phyloP scores from a whole-genome alignment of 805 yeast genomes.

The Candida jianshihensis region DNA sequence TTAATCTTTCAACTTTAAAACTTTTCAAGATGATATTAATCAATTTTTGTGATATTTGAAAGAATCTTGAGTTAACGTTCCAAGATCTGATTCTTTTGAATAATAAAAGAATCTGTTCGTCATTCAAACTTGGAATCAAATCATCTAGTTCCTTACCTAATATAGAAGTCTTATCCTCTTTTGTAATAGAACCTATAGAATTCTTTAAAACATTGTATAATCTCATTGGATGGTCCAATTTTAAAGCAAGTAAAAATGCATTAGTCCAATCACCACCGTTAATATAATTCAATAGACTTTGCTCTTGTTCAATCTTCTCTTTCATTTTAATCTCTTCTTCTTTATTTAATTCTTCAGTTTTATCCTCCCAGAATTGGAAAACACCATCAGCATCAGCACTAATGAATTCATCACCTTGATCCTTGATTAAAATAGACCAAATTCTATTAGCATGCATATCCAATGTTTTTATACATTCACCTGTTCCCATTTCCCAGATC shows the following conservation, averaged over 20 bases:
- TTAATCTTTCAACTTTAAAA: slow-evolving; percentile 48
- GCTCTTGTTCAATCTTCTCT: slow-evolving; percentile 76
- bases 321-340: slow-evolving; percentile 45
- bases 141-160: slow-evolving; percentile 50
- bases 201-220: slow-evolving; percentile 69
- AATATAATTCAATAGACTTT: slow-evolving; percentile 70
- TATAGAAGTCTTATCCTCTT: slow-evolving; percentile 34
- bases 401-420: slow-evolving; percentile 63
- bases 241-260: slow-evolving; percentile 81
- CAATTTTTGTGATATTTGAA: slow-evolving; percentile 73
- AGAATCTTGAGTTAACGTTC: slow-evolving; percentile 85
- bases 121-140: slow-evolving; percentile 48
- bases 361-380: slow-evolving; percentile 82
- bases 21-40: slow-evolving; percentile 56
- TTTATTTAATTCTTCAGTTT: slow-evolving; percentile 64
- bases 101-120: slow-evolving; percentile 52
- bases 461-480: slow-evolving; percentile 76
- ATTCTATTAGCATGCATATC: slow-evolving; percentile 94
- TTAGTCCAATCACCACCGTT: slow-evolving; percentile 73
- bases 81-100: slow-evolving; percentile 84
- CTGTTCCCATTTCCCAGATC: slow-evolving; percentile 74
- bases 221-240: slow-evolving; percentile 86
- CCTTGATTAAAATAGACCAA: slow-evolving; percentile 74
- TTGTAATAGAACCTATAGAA: slow-evolving; percentile 36
- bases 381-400: slow-evolving; percentile 96